Conservation (phyloP, 768 basidiomycete species). For the Cantharellus anzutake region DNA sequence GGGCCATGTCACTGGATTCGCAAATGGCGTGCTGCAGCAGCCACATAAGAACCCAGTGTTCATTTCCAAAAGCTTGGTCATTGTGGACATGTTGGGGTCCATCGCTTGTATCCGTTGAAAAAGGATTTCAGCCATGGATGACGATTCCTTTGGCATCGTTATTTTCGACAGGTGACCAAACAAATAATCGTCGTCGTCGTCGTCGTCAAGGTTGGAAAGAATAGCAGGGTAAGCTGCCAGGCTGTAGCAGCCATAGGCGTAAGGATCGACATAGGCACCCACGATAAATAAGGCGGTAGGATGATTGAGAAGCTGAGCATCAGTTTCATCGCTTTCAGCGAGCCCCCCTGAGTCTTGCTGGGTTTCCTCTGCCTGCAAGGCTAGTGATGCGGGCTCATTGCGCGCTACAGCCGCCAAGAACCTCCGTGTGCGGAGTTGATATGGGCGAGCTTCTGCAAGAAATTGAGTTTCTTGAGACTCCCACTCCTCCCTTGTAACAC, state of each 20-base stretch:
- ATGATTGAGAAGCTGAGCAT: background rate
- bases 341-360: background rate
- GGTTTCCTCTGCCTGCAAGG: background rate
- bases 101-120: too few relatives aligned
- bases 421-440: background rate
- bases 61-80: too few relatives aligned
- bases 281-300: constrained; percentile 13
- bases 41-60: too few relatives aligned
- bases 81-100: too few relatives aligned
- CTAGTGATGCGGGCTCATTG: background rate
- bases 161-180: too few relatives aligned
- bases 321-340: background rate
- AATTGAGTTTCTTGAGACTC: background rate
- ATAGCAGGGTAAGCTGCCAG: background rate
- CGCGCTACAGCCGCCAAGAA: background rate
- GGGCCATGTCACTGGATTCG: too few relatives aligned
- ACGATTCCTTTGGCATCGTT: too few relatives aligned
- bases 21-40: too few relatives aligned
- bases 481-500: background rate
- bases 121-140: too few relatives aligned
- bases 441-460: background rate
- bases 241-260: too few relatives aligned
- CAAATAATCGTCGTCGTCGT: too few relatives aligned
- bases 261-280: background rate
- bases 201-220: background rate